Percentiles rank a stretch among this genome's conserved stretches.
These are phyloP conservation scores for Fennellomyces sp. DNA, from an alignment of 371 early-diverging fungal species.

Conservation along the genomic window DNA sequence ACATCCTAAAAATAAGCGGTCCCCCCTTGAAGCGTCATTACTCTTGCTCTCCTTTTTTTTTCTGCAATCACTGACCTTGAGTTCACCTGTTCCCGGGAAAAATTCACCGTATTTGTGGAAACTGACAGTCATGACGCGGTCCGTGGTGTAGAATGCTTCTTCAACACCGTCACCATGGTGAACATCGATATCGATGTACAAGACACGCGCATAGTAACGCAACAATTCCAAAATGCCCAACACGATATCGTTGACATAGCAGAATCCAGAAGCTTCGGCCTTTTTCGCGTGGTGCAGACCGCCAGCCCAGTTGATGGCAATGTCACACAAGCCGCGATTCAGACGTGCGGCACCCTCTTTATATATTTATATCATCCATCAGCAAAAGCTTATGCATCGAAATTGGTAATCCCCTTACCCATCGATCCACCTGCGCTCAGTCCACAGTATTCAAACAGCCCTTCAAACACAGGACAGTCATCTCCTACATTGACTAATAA, in stretches of 20 bases:
- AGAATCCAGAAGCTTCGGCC: slow-evolving; percentile 93
- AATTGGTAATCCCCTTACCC: slow-evolving; percentile 33
- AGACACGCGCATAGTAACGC: slow-evolving; percentile 79
- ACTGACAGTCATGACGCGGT: slow-evolving; percentile 92
- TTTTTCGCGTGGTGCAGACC: slow-evolving; percentile 97
- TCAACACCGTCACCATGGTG: slow-evolving; percentile 98
- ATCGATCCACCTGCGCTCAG: slow-evolving; percentile 93
- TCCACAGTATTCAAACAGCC: slow-evolving; percentile 89
- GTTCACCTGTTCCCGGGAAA: slow-evolving; percentile 94
- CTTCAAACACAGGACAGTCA: slow-evolving; percentile 96
- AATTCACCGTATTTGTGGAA: slow-evolving; percentile 95
- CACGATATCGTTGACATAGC: slow-evolving; percentile 96
- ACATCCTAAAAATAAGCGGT: slow-evolving; percentile 65
- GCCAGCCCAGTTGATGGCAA: slow-evolving; percentile 95
- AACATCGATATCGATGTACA: slow-evolving; percentile 97
- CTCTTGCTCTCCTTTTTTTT: neutral
- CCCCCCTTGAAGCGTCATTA: neutral
- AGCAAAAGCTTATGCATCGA: too few species aligned
- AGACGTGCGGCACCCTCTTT: slow-evolving; percentile 81
- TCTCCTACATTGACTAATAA: slow-evolving; percentile 56
- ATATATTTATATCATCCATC: neutral
- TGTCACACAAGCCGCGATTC: slow-evolving; percentile 84
- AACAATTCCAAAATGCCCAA: slow-evolving; percentile 88
- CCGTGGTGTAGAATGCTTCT: slow-evolving; percentile 92
- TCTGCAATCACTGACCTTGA: slow-evolving; percentile 55